Evolutionary conservation across 495 filamentous ascomycete genomes (phyloP), one percentile per base, ranked within the genome.

Genomic region (Zalerion maritima): DNA sequence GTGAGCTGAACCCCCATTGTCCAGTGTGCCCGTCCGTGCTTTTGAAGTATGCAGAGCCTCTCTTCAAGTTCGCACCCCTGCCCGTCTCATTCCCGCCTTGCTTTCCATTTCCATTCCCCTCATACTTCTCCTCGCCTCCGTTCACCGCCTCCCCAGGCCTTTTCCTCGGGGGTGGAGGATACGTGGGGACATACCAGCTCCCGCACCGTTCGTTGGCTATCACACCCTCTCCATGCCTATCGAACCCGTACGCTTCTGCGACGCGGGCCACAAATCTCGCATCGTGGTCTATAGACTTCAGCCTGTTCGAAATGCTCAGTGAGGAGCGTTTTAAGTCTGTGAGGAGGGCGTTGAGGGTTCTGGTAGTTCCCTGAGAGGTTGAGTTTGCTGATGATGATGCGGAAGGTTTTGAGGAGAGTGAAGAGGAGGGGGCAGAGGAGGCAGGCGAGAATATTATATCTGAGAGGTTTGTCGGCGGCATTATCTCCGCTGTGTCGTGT

Each of bases 101-200:
- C n/a, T n/a, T n/a, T n/a, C n/a, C n/a, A n/a, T n/a, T n/a, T n/a
- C n/a, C n/a, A n/a, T n/a, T n/a, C n/a, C n/a, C n/a, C n/a, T n/a
- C n/a, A n/a, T n/a, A n/a, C n/a, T n/a, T n/a, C n/a, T n/a, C n/a
- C n/a, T n/a, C n/a, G n/a, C n/a, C n/a, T n/a, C n/a, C n/a, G n/a
- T n/a, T n/a, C n/a, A n/a, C n/a, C n/a, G n/a, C n/a, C n/a, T n/a
- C n/a, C n/a, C n/a, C n/a, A n/a, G n/a, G n/a, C n/a, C n/a, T n/a
- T n/a, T n/a, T n/a, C n/a, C n/a, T n/a, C n/a, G n/a, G n/a, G n/a
- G n/a, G n/a, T n/a, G n/a, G n/a, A n/a, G n/a, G n/a, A n/a, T n/a
- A n/a, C n/a, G n/a, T n/a, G n/a, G n/a, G n/a, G 21, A 94, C 79
- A 51, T 97, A 97, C 89, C 89, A 97, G 47, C 82, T 85, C 1